Evolutionary conservation across 2,329 filamentous ascomycete genomes (phyloP).

Genomic region (Curvularia verruculosa): DNA sequence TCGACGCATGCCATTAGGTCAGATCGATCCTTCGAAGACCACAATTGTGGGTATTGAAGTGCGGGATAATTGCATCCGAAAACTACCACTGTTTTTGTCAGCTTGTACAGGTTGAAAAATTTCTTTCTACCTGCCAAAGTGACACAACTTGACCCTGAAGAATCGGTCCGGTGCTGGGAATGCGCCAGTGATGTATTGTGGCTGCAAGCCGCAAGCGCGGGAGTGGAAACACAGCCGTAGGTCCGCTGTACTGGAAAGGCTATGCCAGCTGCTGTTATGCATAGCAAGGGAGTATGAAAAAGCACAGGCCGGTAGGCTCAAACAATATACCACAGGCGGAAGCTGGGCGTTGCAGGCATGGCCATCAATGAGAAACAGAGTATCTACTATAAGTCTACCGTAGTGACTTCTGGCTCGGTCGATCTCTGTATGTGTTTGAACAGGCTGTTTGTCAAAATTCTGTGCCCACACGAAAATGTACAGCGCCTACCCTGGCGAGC

Average conservation of each 20-base stretch:
- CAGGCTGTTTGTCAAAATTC: background rate
- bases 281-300: background rate
- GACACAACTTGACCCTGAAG: background rate
- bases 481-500: slow-evolving; percentile 29
- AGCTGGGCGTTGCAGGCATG: background rate
- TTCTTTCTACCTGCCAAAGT: no score
- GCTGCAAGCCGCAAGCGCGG: background rate
- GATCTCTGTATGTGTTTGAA: background rate
- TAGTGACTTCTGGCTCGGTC: background rate
- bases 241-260: background rate
- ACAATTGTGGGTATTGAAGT: background rate
- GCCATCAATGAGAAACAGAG: background rate
- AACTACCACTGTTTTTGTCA: background rate
- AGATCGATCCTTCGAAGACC: background rate
- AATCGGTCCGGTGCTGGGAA: background rate
- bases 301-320: background rate
- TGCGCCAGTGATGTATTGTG: background rate
- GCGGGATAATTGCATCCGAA: background rate
- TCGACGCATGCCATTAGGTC: background rate
- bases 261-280: background rate
- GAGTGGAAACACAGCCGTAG: background rate
- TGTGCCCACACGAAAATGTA: slow-evolving; percentile 21
- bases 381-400: slow-evolving; percentile 2
- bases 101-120: background rate
- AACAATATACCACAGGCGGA: background rate